Base-by-base conservation (phyloP, 1,284 basidiomycete genomes). In the Ustilago tritici region DNA sequence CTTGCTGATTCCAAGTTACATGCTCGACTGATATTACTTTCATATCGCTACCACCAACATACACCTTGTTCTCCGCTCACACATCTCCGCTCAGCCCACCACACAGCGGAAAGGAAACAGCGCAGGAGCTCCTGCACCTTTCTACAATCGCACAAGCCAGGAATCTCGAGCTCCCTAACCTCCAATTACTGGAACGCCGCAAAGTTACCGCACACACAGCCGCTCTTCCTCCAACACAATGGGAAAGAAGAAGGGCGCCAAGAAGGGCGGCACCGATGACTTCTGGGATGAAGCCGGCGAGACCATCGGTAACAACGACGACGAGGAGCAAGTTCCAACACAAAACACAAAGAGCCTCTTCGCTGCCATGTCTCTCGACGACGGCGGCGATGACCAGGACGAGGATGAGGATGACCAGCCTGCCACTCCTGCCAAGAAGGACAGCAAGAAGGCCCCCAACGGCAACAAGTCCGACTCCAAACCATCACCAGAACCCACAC, bases 171-270 rank as follows among this genome's bases (percentile, higher is more conserved):
- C 43, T 46, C n/a, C 43, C 11, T 31, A n/a, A n/a, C 23, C 17
- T 40, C 41, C 56, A 6, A 11, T 57, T 34, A 32, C 19, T 55
- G 32, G 41, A 7, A 32, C 40, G n/a, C 23, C 31, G 17, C 41
- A 9, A 35, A 9, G 41, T 46, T 41, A 62, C 56, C 41, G 50
- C 56, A 36, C n/a, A 6, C 47, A 38, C 7, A 62, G 59, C 63
- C 55, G 49, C 63, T 40, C 46, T 40, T 46, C 50, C 23, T 41
- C 41, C 65, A 17, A 50, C 49, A 80, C 40, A 32, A 83, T 83
- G 82, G 82, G 82, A 62, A 83, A 83, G 79, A 76, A 76, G 61
- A 83, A 83, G 69, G 80, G 78, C 63, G 82, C 76, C 46, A 70
- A 69, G 69, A 82, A 82, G 67, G 80, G 79, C 65, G 76, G 73